Conservation (phyloP, 1,284 basidiomycete genomes). For the Sanghuangporus baumii region DNA sequence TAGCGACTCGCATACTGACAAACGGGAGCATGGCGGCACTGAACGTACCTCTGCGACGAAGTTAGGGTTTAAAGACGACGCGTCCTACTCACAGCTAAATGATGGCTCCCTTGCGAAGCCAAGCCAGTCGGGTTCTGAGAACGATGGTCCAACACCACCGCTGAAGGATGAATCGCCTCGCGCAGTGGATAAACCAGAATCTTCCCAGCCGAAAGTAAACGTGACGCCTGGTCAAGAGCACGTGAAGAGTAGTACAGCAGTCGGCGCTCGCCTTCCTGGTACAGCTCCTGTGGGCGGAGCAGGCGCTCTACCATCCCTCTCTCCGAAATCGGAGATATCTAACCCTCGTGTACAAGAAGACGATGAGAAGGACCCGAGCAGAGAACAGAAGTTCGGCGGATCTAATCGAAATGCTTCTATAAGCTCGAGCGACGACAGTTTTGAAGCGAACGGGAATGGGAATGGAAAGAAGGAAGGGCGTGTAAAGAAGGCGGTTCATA, state of each 20-base stretch:
- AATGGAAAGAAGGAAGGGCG: conserved; percentile 3
- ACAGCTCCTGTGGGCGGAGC: background rate
- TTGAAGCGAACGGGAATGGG: background rate
- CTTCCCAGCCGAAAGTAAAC: background rate
- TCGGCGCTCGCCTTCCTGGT: background rate
- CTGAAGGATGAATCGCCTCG: background rate
- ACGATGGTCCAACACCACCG: background rate
- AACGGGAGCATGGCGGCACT: background rate
- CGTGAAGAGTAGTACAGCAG: background rate
- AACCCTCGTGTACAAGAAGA: background rate
- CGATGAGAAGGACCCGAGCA: too few relatives aligned
- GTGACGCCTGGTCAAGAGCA: background rate
- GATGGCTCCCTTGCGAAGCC: background rate
- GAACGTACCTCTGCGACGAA: background rate
- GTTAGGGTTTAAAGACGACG: background rate
- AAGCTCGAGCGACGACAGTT: background rate
- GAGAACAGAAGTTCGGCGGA: background rate
- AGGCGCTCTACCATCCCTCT: background rate
- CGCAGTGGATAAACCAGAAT: background rate
- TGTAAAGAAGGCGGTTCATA: background rate
- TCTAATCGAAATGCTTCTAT: background rate
- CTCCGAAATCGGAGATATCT: background rate
- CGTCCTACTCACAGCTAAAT: background rate
- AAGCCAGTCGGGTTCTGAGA: background rate
- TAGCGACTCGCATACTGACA: background rate